phyloP scores from a whole-genome alignment of 768 basidiomycete genomes.

The Hygrophoropsis aurantiaca region DNA sequence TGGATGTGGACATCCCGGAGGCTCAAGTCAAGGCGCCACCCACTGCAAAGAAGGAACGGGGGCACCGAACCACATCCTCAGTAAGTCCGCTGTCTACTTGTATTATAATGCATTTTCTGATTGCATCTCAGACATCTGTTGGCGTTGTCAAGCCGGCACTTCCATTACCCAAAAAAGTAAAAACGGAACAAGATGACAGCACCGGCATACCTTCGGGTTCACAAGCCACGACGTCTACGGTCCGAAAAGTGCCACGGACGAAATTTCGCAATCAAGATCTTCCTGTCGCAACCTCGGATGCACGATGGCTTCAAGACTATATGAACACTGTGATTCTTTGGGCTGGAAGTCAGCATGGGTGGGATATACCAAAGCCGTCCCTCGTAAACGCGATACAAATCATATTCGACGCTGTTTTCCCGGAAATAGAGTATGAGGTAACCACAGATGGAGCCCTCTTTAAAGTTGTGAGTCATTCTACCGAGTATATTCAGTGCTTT shows the following conservation, averaged over 20 bases:
- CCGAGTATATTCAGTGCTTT: too few species aligned
- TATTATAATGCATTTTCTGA: not conserved
- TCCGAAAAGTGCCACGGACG: not conserved
- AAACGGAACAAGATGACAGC: too few species aligned
- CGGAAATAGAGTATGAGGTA: constrained; percentile 1
- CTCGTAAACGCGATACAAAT: constrained; percentile 1
- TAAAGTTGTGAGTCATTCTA: constrained; percentile 6
- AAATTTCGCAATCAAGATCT: not conserved
- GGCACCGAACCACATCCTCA: too few species aligned
- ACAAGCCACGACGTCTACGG: too few species aligned
- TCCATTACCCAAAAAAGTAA: too few species aligned
- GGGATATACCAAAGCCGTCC: constrained; percentile 2
- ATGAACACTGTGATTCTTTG: constrained; percentile 4
- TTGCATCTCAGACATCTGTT: not conserved
- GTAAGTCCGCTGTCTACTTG: not conserved
- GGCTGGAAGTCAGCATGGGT: constrained; percentile 6
- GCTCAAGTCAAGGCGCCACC: not conserved
- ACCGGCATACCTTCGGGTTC: too few species aligned
- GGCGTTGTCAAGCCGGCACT: too few species aligned
- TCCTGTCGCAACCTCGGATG: not conserved
- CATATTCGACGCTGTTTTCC: constrained; percentile 4
- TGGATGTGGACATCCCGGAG: not conserved
- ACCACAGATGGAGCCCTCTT: constrained; percentile 3
- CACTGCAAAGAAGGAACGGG: not conserved
- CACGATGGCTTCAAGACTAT: not conserved